A percentile compares a stretch with the other conserved stretches of the same genome.
Conservation (phyloP, 305 asterid genomes). For the Plantago lanceolata region DNA sequence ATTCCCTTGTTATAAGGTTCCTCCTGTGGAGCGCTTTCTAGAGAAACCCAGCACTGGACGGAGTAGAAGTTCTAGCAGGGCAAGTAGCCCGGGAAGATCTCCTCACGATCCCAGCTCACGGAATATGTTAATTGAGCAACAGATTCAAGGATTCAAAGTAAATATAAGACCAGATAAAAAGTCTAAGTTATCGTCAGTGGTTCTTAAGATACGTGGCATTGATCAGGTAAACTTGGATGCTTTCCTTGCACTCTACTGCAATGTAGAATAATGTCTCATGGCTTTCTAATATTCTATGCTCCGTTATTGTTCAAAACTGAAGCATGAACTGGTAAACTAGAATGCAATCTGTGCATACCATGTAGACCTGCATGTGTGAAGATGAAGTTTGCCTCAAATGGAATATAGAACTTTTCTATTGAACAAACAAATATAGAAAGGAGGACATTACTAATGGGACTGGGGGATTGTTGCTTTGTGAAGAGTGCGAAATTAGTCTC, state of each 20-base stretch:
- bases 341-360: too few relatives aligned
- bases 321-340: too few relatives aligned
- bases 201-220: constrained; percentile 94
- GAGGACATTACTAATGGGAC: too few relatives aligned
- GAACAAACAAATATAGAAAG: too few relatives aligned
- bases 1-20: constrained; percentile 50
- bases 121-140: constrained; percentile 71
- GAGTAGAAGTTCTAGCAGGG: constrained; percentile 96
- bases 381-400: too few relatives aligned
- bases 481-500: too few relatives aligned
- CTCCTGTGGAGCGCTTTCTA: constrained; percentile 88
- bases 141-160: constrained; percentile 85
- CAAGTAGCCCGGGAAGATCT: constrained; percentile 95
- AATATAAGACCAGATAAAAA: constrained; percentile 90
- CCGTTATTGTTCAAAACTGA: too few relatives aligned
- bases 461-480: too few relatives aligned
- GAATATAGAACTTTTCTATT: too few relatives aligned
- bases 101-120: constrained; percentile 69
- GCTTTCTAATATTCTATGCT: neutral
- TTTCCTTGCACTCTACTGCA: constrained; percentile 21
- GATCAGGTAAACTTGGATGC: constrained; percentile 66
- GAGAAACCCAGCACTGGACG: constrained; percentile 84
- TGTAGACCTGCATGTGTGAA: too few relatives aligned
- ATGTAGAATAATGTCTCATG: neutral
- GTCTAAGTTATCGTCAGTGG: constrained; percentile 93